Base-by-base conservation (phyloP, 1,284 basidiomycete genomes). In the Inonotus obliquus region DNA sequence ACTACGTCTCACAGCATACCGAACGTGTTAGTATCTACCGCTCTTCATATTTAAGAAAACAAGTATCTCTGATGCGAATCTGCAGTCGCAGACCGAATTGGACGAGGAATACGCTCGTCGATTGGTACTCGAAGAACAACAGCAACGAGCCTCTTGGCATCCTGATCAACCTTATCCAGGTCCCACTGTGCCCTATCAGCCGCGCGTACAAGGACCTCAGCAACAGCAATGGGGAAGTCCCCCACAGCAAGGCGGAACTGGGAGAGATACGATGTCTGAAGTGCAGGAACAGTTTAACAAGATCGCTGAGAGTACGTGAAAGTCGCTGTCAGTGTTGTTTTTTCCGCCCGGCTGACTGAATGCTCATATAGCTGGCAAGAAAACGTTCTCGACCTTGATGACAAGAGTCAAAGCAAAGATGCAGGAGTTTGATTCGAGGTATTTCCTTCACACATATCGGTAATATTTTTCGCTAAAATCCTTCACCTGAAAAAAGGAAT, bases 351-450 rank as follows among this genome's bases (percentile, higher is more conserved):
- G 17, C 17, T 44, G 10, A 44, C 11, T 19, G 25, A 25, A 39
- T 57, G 1, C 41, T 9, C 41, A 44, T 21, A 25, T 19, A 63
- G 61, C 61, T 37, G 88, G 90, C 2, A 91, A 88, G 76, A 88
- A 85, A 71, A 92, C 90, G 0, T 82, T 92, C 72, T 83, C 80
- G 51, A 81, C 77, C 10, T 72, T 92, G 35, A 77, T 91, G 52
- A 83, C 82, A 35, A 91, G 87, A 70, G 87, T 91, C 53, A 91
- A 84, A 69, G 83, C 88, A 9, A 92, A 91, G 79, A 84, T 91
- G 65, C 85, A 87, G 68, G 91, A 92, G 67, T 84, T 84, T 63
- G 88, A 92, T 41, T 81, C 84, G 65, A 66, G 70, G 73, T 75
- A 38, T 9, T 69, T 45, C 6, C 45, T 23, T 14, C n/a, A 17